Base-by-base conservation (phyloP, 1,139 yeast species). In the Zygoascus hellenicus region DNA sequence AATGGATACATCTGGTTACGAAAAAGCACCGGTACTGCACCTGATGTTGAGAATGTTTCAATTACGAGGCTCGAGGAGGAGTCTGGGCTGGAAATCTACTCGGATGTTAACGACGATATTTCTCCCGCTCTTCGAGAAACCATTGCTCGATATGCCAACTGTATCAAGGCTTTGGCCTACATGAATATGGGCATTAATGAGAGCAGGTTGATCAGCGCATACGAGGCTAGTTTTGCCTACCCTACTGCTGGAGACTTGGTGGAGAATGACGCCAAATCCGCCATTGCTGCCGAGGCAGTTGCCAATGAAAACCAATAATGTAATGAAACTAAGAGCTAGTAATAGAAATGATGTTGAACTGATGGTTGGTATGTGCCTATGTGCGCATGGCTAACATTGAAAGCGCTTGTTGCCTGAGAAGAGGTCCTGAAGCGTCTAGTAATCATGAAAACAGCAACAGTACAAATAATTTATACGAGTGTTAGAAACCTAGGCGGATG, bases 1-100 rank as follows among this genome's bases (percentile, higher is more conserved):
- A 94, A 94, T 64, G 98, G 99, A 3, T 92, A 78, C 61, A 76
- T 92, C 47, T 94, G 98, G 98, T 70, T 94, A 44, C 80, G 87
- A 61, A 88, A 88, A 62, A 83, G 95, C 1, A 68, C 75, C 1
- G 68, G 66, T 14, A 63, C 64, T 9, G 59, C 67, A 28, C 66
- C 66, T 28, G 59, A 66, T 30, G 63, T 63, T 37, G 59, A 65
- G 3, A 64, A 62, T 15, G 78, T 81, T 1, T 76, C 92, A 4
- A 85, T 92, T 48, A 89, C 97, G 5, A 74, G 95, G 56, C 69
- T 92, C 43, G 97, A 94, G 62, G 97, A 92, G 62, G 96, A 89
- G 61, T 84, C 96, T 42, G 85, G 96, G 1, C 82, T 95, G 90
- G 96, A 90, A 60, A 92, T 94, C 46, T 94, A 94, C 67, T 83